A percentile compares a stretch with the other conserved stretches of the same genome.
phyloP scores from a whole-genome alignment of 345 rosid genomes.

The Raphanus sativus region DNA sequence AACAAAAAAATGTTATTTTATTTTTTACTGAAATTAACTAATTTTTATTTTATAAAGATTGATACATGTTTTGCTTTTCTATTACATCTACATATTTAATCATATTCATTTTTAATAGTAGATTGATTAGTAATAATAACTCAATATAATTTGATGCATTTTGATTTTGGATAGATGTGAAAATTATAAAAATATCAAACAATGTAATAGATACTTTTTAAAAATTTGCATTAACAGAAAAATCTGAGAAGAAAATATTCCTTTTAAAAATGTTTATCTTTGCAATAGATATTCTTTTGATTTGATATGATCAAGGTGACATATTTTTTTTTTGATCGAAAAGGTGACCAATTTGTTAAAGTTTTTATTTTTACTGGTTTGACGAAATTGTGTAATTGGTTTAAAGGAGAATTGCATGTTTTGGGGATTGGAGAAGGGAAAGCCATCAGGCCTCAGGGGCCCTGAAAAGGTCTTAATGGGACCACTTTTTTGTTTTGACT shows the following conservation, averaged over 20 bases:
- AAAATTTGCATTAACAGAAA: not conserved
- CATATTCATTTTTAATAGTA: not conserved
- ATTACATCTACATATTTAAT: not conserved
- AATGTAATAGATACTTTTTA: not conserved
- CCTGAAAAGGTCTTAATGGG: conserved; percentile 23
- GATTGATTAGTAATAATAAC: not conserved
- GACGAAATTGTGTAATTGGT: conserved; percentile 3
- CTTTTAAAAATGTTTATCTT: not conserved
- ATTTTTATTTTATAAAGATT: not conserved
- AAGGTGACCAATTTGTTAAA: not conserved
- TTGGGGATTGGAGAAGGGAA: conserved; percentile 36
- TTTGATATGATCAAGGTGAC: not conserved
- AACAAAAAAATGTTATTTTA: not conserved
- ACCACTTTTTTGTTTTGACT: conserved; percentile 37
- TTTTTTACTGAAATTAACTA: not conserved
- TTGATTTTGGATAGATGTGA: not conserved
- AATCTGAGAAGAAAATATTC: not conserved
- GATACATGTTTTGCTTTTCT: not conserved
- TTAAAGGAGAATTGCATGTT: conserved; percentile 18
- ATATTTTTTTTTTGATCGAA: not conserved
- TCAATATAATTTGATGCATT: not conserved
- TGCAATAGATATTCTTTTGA: not conserved
- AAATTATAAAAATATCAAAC: not conserved
- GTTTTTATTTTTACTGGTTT: not conserved
- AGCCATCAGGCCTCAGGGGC: conserved; percentile 26